Conservation (phyloP, 495 filamentous ascomycete species). For the Penicillium canariense region DNA sequence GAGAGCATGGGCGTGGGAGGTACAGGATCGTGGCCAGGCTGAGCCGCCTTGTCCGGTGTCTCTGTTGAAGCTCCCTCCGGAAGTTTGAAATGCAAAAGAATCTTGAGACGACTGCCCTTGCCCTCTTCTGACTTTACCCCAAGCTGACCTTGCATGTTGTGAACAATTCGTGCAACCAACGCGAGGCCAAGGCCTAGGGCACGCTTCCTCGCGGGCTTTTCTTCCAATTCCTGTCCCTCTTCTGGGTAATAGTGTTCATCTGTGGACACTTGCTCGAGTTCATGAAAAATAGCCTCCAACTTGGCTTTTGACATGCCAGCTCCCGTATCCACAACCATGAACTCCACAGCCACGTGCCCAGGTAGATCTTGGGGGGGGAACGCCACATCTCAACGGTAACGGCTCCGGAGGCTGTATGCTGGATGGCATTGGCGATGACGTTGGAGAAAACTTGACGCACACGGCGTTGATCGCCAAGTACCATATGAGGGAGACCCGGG, state of each 20-base stretch:
- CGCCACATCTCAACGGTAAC: constrained; percentile 69
- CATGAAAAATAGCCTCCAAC: constrained; percentile 75
- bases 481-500: constrained; percentile 63
- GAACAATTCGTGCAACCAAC: constrained; percentile 76
- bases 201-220: constrained; percentile 23
- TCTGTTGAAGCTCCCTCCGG: constrained; percentile 20
- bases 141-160: constrained; percentile 90
- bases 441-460: constrained; percentile 82
- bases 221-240: constrained; percentile 1
- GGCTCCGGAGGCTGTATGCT: constrained; percentile 69
- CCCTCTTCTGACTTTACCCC: constrained; percentile 84
- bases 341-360: constrained; percentile 60
- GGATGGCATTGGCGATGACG: constrained; percentile 80
- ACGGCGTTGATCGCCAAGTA: constrained; percentile 76
- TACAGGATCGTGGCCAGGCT: constrained; percentile 3
- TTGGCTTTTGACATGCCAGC: constrained; percentile 70
- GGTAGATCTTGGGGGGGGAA: constrained; percentile 33
- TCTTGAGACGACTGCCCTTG: constrained; percentile 76
- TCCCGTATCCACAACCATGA: constrained; percentile 77
- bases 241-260: constrained; percentile 32
- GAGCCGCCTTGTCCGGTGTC: neutral
- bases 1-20: constrained; percentile 19
- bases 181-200: constrained; percentile 83
- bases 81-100: constrained; percentile 37
- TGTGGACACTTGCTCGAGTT: constrained; percentile 80